These are phyloP conservation scores for Aspergillus pseudoterreus DNA, from an alignment of 2,329 filamentous ascomycete genomes.

Conservation along the genomic window DNA sequence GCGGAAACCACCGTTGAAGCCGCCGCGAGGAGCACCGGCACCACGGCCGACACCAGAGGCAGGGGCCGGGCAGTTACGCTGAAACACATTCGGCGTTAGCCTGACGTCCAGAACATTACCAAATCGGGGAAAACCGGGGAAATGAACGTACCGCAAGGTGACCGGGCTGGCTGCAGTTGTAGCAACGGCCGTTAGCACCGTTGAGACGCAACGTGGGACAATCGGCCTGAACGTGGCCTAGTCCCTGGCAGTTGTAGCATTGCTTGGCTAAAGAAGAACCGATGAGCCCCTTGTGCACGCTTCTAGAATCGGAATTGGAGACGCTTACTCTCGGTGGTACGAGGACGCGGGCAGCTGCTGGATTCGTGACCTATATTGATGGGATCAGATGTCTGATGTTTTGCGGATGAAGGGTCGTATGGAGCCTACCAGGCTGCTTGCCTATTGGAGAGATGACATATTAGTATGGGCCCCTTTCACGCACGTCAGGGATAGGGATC, in stretches of 20 bases:
- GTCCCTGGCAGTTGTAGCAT: slow-evolving; percentile 99
- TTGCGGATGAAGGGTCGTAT: slow-evolving; percentile 10
- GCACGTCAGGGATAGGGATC: slow-evolving; percentile 5
- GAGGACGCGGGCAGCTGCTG: slow-evolving; percentile 92
- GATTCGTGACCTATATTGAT: slow-evolving; percentile 77
- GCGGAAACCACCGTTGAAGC: slow-evolving; percentile 59
- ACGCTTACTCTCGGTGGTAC: slow-evolving; percentile 80
- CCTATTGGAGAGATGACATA: slow-evolving; percentile 24
- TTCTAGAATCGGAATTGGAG: slow-evolving; percentile 1
- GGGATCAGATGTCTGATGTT: slow-evolving; percentile 16
- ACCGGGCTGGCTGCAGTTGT: slow-evolving; percentile 89
- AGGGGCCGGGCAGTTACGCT: slow-evolving; percentile 81
- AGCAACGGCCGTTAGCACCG: slow-evolving; percentile 83
- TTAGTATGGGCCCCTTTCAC: slow-evolving; percentile 18
- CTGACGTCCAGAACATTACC: not conserved
- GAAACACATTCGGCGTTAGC: slow-evolving; percentile 6
- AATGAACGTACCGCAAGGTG: slow-evolving; percentile 73
- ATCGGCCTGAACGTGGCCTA: slow-evolving; percentile 97
- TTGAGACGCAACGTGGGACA: slow-evolving; percentile 94
- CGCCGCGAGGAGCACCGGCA: slow-evolving; percentile 64
- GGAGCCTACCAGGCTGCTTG: slow-evolving; percentile 45
- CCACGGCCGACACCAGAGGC: slow-evolving; percentile 61
- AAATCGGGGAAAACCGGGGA: not conserved
- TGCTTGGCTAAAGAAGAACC: slow-evolving; percentile 68
- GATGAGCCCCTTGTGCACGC: slow-evolving; percentile 12